Conservation (phyloP, 768 basidiomycete species). For the Tricholoma bakamatsutake region DNA sequence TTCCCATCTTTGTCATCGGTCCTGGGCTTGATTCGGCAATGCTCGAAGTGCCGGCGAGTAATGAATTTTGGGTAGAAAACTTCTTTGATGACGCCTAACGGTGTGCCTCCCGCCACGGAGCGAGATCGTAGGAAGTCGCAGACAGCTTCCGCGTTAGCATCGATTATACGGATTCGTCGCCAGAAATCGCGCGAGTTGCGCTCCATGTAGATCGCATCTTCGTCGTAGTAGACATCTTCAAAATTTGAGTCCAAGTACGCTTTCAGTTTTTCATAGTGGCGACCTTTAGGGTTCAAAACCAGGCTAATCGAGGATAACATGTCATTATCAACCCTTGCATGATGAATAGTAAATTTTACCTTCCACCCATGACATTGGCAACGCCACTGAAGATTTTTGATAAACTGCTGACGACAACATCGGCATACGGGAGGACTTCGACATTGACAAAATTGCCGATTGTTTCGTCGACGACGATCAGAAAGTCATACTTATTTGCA, state of each 20-base stretch:
- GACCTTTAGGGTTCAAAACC: slow-evolving; percentile 76
- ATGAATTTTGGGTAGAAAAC: slow-evolving; percentile 89
- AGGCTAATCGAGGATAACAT: slow-evolving; percentile 43
- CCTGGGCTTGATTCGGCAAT: slow-evolving; percentile 48
- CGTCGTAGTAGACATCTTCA: slow-evolving; percentile 84
- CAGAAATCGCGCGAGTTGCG: slow-evolving; percentile 94
- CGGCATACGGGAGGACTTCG: slow-evolving; percentile 78
- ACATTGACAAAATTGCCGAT: slow-evolving; percentile 94
- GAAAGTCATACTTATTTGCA: slow-evolving; percentile 85
- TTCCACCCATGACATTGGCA: slow-evolving; percentile 96
- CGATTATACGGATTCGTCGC: slow-evolving; percentile 67
- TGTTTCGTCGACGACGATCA: slow-evolving; percentile 90
- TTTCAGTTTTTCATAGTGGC: slow-evolving; percentile 65
- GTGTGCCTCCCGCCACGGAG: slow-evolving; percentile 36
- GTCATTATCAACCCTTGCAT: not conserved
- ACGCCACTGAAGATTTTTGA: slow-evolving; percentile 95
- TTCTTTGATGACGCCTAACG: slow-evolving; percentile 57
- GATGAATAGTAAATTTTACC: slow-evolving; percentile 41
- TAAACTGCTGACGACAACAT: slow-evolving; percentile 87
- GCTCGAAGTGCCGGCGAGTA: slow-evolving; percentile 65
- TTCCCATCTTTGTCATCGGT: slow-evolving; percentile 23
- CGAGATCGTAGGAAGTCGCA: slow-evolving; percentile 72
- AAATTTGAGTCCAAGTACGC: slow-evolving; percentile 48
- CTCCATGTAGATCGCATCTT: slow-evolving; percentile 96
- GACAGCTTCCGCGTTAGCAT: slow-evolving; percentile 75